These are phyloP conservation scores for button mushroom (Agaricus bisporus) DNA, from an alignment of 768 basidiomycete genomes.

Conservation along the genomic window DNA sequence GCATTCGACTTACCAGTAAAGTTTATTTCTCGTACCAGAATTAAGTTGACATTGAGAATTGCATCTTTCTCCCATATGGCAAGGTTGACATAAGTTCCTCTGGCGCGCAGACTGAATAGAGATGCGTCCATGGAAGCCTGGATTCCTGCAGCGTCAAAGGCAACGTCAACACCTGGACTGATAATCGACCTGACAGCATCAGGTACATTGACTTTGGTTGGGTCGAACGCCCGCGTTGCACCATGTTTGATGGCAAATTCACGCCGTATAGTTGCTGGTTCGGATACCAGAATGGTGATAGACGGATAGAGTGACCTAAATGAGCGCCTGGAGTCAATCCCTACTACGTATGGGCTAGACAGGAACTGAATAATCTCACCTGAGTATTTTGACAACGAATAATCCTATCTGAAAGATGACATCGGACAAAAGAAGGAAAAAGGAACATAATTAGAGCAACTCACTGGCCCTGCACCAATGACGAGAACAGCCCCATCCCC, in stretches of 20 bases:
- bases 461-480: slow-evolving; percentile 38
- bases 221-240: slow-evolving; percentile 32
- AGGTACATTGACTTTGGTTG: slow-evolving; percentile 22
- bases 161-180: slow-evolving; percentile 34
- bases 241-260: slow-evolving; percentile 28
- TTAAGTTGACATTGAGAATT: slow-evolving; percentile 27
- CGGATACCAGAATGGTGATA: slow-evolving; percentile 29
- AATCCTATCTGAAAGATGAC: slow-evolving; percentile 27
- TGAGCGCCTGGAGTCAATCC: background rate
- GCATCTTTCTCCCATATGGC: slow-evolving; percentile 36
- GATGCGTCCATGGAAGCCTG: slow-evolving; percentile 31
- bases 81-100: slow-evolving; percentile 35
- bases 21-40: slow-evolving; percentile 31
- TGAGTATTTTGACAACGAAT: slow-evolving; percentile 32
- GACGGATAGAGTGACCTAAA: slow-evolving; percentile 22
- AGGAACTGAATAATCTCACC: slow-evolving; percentile 12
- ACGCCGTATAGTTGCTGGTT: slow-evolving; percentile 33
- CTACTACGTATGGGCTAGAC: too few species aligned
- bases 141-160: slow-evolving; percentile 41
- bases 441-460: slow-evolving; percentile 9
- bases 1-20: slow-evolving; percentile 25
- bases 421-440: background rate
- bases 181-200: slow-evolving; percentile 21
- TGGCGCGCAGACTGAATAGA: slow-evolving; percentile 27
- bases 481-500: slow-evolving; percentile 33